Percentiles rank a stretch among this genome's conserved stretches.
These are phyloP conservation scores for Fusarium oligoseptatum DNA, from an alignment of 2,329 filamentous ascomycete species.

Conservation along the genomic window DNA sequence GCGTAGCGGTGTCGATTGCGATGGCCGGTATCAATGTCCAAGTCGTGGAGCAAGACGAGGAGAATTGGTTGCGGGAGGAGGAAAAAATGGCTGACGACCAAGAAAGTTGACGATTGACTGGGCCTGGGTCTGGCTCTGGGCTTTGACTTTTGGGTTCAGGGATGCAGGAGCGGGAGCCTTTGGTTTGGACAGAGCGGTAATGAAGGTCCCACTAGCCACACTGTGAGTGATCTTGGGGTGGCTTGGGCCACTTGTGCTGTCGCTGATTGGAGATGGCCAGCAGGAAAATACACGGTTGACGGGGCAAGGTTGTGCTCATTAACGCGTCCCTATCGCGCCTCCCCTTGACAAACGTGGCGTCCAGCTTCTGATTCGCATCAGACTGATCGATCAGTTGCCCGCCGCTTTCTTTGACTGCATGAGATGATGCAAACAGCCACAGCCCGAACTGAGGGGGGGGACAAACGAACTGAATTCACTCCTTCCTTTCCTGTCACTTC, in stretches of 20 bases:
- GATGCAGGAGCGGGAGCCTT: constrained; percentile 28
- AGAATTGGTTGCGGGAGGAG: constrained; percentile 38
- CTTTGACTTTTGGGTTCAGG: constrained; percentile 47
- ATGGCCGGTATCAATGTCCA: constrained; percentile 37
- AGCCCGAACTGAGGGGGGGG: background rate
- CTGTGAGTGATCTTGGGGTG: constrained; percentile 16
- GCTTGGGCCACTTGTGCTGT: constrained; percentile 16
- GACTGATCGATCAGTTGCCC: background rate
- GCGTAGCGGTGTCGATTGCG: constrained; percentile 28
- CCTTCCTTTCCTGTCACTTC: background rate
- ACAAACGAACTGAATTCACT: background rate
- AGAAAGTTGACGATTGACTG: constrained; percentile 47
- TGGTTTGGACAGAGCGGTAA: constrained; percentile 26
- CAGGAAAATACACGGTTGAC: constrained; percentile 35
- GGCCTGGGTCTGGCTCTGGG: constrained; percentile 12
- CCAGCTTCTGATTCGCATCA: constrained; percentile 1
- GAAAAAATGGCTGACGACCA: constrained; percentile 41
- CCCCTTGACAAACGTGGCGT: background rate
- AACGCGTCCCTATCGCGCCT: constrained; percentile 33
- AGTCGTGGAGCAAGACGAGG: constrained; percentile 29
- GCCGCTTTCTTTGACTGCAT: constrained; percentile 3
- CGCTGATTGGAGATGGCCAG: constrained; percentile 28
- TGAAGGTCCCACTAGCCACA: constrained; percentile 40
- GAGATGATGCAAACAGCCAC: background rate
- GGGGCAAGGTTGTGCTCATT: constrained; percentile 29